phyloP scores from a whole-genome alignment of 306 rosid species.

The Quercus engelmannii region DNA sequence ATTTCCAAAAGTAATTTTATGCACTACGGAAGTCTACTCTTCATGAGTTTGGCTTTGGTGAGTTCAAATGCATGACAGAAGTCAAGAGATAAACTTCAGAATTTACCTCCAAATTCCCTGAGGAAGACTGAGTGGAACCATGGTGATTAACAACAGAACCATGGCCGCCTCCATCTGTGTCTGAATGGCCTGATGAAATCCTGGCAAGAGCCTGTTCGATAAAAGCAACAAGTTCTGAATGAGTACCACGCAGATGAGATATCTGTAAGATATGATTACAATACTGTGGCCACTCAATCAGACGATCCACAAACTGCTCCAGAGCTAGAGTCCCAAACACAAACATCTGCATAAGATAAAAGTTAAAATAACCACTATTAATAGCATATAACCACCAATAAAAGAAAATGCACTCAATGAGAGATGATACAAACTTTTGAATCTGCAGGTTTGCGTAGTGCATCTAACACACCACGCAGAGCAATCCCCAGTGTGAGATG shows the following conservation, averaged over 20 bases:
- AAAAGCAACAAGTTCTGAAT: slow-evolving; percentile 70
- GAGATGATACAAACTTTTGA: slow-evolving; percentile 66
- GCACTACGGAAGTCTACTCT: not conserved
- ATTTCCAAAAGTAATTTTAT: not conserved
- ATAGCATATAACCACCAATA: slow-evolving; percentile 8
- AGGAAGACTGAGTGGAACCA: slow-evolving; percentile 42
- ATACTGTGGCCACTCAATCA: slow-evolving; percentile 97
- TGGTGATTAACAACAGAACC: slow-evolving; percentile 49
- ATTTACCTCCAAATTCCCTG: slow-evolving; percentile 76
- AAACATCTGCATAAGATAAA: slow-evolving; percentile 70
- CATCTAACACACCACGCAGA: slow-evolving; percentile 91
- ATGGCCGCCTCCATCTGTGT: slow-evolving; percentile 64
- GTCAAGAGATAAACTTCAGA: not conserved
- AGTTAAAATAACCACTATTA: slow-evolving; percentile 22
- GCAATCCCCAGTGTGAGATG: slow-evolving; percentile 95
- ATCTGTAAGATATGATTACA: slow-evolving; percentile 98
- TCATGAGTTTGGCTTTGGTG: not conserved
- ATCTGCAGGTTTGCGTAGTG: slow-evolving; percentile 97
- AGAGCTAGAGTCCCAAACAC: slow-evolving; percentile 85
- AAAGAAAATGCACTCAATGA: slow-evolving; percentile 6
- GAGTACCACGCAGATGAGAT: slow-evolving; percentile 82
- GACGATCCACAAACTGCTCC: slow-evolving; percentile 98
- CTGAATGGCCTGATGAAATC: slow-evolving; percentile 78
- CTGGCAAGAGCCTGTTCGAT: slow-evolving; percentile 90
- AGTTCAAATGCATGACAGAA: not conserved